phyloP scores from a whole-genome alignment of 176 grass and related monocot species.

The Aegilops sharonensis region DNA sequence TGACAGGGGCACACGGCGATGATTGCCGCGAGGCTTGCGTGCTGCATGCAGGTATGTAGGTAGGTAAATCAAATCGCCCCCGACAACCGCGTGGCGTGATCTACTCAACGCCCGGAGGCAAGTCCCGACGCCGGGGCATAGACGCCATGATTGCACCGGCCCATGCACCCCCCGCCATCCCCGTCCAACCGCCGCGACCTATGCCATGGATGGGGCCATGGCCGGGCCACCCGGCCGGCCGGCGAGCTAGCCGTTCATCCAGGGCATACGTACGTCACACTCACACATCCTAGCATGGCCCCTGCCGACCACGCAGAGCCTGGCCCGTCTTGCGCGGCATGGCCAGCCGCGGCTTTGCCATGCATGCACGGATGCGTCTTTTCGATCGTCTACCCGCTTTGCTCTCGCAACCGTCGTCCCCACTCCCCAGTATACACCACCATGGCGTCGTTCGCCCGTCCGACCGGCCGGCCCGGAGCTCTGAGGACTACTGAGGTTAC shows the following conservation, averaged over 20 bases:
- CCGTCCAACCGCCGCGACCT: not conserved
- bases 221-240: not conserved
- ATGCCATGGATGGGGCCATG: constrained; percentile 7
- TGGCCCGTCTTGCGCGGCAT: not conserved
- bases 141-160: constrained; percentile 9
- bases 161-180: not conserved
- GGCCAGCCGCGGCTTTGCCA: too few relatives aligned
- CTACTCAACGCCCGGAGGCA: constrained; percentile 2
- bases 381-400: not conserved
- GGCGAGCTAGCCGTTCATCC: not conserved
- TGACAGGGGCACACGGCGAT: not conserved
- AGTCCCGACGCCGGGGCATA: not conserved
- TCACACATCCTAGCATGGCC: not conserved
- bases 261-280: not conserved
- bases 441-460: not conserved
- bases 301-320: not conserved
- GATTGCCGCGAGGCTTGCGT: not conserved
- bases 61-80: not conserved
- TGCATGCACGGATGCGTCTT: not conserved
- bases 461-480: not conserved
- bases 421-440: not conserved
- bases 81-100: constrained; percentile 10
- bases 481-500: not conserved
- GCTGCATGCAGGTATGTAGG: not conserved
- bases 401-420: constrained; percentile 3